Conservation (phyloP, 2,329 filamentous ascomycete species). For the Diaporthe amygdali region DNA sequence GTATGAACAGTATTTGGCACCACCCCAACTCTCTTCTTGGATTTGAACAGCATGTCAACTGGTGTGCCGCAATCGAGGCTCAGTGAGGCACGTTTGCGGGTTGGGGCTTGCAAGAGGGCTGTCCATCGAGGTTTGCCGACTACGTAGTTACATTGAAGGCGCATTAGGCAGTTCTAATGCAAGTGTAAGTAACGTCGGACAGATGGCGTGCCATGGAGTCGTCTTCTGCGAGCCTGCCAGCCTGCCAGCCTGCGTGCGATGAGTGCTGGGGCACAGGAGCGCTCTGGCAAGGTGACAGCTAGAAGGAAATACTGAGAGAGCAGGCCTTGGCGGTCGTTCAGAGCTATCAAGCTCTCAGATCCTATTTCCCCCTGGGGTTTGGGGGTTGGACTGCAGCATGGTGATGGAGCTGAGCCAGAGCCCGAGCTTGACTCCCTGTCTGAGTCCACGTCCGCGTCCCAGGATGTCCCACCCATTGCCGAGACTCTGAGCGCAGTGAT, state of each 20-base stretch:
- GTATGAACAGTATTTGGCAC: not conserved
- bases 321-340: not conserved
- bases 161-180: not conserved
- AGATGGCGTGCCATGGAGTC: not conserved
- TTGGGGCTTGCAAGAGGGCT: not conserved
- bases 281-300: not conserved
- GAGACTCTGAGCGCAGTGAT: not conserved
- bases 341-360: not conserved
- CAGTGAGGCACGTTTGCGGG: not conserved
- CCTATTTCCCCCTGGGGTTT: not conserved
- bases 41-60: not conserved
- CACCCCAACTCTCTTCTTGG: not conserved
- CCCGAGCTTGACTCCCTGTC: constrained; percentile 6
- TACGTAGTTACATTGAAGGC: not conserved
- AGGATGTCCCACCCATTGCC: not conserved
- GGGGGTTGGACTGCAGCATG: not conserved
- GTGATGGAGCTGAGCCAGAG: not conserved
- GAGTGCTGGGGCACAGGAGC: not conserved
- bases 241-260: too few relatives aligned
- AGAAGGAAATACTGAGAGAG: not conserved
- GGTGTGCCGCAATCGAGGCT: not conserved
- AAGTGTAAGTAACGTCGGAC: not conserved
- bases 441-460: not conserved
- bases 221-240: not conserved
- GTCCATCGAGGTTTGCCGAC: not conserved